Evolutionary conservation across 805 yeast genomes (phyloP).

Genomic region (Nakazawaea wyomingensis): DNA sequence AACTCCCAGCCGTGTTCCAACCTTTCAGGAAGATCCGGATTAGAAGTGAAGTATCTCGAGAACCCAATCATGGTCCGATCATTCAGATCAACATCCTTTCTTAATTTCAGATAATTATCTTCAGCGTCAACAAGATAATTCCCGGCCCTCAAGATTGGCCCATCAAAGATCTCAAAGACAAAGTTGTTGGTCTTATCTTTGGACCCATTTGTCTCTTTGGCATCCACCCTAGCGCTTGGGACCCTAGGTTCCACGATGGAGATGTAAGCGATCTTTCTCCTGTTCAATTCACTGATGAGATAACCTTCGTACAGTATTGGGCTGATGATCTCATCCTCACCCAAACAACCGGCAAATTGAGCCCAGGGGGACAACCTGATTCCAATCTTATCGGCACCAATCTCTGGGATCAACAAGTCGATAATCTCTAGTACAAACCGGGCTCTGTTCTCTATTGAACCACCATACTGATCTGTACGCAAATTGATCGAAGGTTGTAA

Average conservation of each 20-base stretch:
- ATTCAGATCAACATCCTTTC: slow-evolving; percentile 22
- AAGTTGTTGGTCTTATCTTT: slow-evolving; percentile 27
- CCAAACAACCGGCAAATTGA: slow-evolving; percentile 33
- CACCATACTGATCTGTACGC: slow-evolving; percentile 41
- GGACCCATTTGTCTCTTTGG: background rate
- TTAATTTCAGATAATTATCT: slow-evolving; percentile 8
- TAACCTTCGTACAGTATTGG: slow-evolving; percentile 34
- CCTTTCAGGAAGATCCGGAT: slow-evolving; percentile 34
- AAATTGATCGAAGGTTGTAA: slow-evolving; percentile 29
- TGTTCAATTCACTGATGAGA: slow-evolving; percentile 29
- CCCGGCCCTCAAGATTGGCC: slow-evolving; percentile 38
- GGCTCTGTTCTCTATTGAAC: slow-evolving; percentile 37
- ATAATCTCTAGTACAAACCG: slow-evolving; percentile 40
- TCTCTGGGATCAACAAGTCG: slow-evolving; percentile 42
- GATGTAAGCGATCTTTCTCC: slow-evolving; percentile 28
- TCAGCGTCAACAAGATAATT: slow-evolving; percentile 16
- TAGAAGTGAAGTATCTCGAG: slow-evolving; percentile 32
- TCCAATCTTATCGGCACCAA: slow-evolving; percentile 47
- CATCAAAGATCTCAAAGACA: slow-evolving; percentile 39
- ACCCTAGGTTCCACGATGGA: slow-evolving; percentile 32
- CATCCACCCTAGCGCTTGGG: slow-evolving; percentile 15
- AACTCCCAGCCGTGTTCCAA: slow-evolving; percentile 27
- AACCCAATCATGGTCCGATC: slow-evolving; percentile 35
- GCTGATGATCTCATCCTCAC: slow-evolving; percentile 29
- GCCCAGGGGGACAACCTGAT: slow-evolving; percentile 48